Evolutionary conservation across 2,329 filamentous ascomycete species (phyloP).

Genomic region (Fonsecaea pedrosoi): DNA sequence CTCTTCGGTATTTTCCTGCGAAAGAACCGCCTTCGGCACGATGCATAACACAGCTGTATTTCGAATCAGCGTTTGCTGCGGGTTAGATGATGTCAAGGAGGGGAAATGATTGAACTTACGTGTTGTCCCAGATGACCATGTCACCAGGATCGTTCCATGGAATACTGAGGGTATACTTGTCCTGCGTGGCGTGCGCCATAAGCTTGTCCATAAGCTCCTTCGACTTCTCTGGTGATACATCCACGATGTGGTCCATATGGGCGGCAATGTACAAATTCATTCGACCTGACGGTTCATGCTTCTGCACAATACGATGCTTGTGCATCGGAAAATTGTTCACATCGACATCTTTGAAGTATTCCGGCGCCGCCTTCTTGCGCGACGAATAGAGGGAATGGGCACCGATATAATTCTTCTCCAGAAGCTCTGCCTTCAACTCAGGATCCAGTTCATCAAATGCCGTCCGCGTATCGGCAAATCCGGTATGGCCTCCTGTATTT

Average conservation of each 20-base stretch:
- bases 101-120: conserved; percentile 35
- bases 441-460: conserved; percentile 57
- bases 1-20: conserved; percentile 56
- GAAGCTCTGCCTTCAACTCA: conserved; percentile 47
- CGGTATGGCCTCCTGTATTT: conserved; percentile 59
- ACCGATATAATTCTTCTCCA: conserved; percentile 54
- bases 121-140: conserved; percentile 66
- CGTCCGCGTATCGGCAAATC: conserved; percentile 61
- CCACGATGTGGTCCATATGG: conserved; percentile 62
- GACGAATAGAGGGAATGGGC: conserved; percentile 61
- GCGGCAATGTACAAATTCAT: conserved; percentile 62
- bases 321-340: conserved; percentile 49
- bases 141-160: conserved; percentile 59
- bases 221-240: conserved; percentile 47
- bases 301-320: conserved; percentile 59
- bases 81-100: neutral
- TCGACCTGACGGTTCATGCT: conserved; percentile 59
- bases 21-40: conserved; percentile 58
- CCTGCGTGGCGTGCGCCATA: conserved; percentile 55
- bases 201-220: conserved; percentile 47
- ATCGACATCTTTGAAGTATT: conserved; percentile 57
- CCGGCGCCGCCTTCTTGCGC: conserved; percentile 60
- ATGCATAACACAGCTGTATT: conserved; percentile 60
- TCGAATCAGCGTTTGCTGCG: conserved; percentile 9
- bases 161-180: conserved; percentile 56